Evolutionary conservation across 495 filamentous ascomycete genomes (phyloP).

Genomic region (Thozetella sp.): DNA sequence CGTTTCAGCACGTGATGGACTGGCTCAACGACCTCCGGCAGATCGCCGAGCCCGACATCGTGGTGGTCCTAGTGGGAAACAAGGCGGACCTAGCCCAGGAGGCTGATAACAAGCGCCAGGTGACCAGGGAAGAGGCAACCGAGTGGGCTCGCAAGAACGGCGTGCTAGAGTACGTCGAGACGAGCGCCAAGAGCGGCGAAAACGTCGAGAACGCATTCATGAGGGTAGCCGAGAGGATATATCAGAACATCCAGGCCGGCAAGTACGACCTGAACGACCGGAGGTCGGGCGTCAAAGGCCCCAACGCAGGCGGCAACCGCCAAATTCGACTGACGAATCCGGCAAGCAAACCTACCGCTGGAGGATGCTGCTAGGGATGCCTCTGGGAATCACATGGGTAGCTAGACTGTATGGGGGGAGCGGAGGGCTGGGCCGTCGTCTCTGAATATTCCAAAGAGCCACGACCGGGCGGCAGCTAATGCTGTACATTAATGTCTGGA

Average conservation of each 20-base stretch:
- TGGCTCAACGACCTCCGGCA: constrained; percentile 93
- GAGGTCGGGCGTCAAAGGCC: constrained; percentile 84
- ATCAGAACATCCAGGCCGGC: constrained; percentile 91
- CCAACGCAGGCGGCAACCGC: constrained; percentile 6
- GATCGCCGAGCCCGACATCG: constrained; percentile 92
- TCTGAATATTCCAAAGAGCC: too few relatives aligned
- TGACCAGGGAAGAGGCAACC: constrained; percentile 77
- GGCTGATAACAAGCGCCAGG: constrained; percentile 67
- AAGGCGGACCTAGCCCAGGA: constrained; percentile 75
- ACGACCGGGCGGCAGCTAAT: too few relatives aligned
- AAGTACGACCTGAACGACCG: constrained; percentile 94
- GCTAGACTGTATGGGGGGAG: too few relatives aligned
- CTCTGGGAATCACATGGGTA: too few relatives aligned
- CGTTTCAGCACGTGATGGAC: constrained; percentile 80
- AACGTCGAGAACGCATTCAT: constrained; percentile 92
- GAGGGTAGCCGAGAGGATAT: constrained; percentile 90
- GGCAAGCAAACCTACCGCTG: background rate
- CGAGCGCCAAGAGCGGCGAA: constrained; percentile 91
- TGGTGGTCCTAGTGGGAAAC: constrained; percentile 93
- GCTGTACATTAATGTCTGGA: too few relatives aligned
- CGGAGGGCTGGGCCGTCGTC: too few relatives aligned
- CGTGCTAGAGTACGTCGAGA: constrained; percentile 90
- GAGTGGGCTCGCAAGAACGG: constrained; percentile 85
- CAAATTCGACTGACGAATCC: background rate
- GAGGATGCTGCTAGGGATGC: background rate